Percentiles rank a stretch among this genome's conserved stretches.
Conservation (phyloP, 228 moss, liverwort and hornwort species). For the Sphagnum magellanicum region DNA sequence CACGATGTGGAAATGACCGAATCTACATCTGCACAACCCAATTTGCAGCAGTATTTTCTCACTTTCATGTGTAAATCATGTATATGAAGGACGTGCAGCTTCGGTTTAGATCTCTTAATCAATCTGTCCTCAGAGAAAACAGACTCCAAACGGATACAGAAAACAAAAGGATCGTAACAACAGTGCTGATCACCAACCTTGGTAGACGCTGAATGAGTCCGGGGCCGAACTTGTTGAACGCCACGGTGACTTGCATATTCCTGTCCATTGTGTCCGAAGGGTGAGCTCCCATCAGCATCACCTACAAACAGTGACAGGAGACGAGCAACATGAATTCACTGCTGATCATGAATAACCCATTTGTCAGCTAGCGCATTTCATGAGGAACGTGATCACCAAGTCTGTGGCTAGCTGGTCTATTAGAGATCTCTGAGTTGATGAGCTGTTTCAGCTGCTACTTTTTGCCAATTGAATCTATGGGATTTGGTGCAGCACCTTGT, state of each 20-base stretch:
- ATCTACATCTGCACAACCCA: conserved; percentile 24
- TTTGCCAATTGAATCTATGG: too few species aligned
- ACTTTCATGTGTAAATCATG: too few species aligned
- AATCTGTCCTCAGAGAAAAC: too few species aligned
- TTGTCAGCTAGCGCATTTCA: background rate
- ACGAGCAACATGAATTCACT: background rate
- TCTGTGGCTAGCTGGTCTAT: background rate
- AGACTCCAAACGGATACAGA: too few species aligned
- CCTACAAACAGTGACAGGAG: conserved; percentile 8
- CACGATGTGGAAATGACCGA: conserved; percentile 34
- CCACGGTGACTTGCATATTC: conserved; percentile 51
- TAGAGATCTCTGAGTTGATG: background rate
- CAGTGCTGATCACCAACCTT: conserved; percentile 8
- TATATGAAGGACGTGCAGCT: too few species aligned
- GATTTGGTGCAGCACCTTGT: conserved; percentile 13
- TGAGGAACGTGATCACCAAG: background rate
- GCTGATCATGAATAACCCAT: background rate
- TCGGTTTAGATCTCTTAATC: too few species aligned
- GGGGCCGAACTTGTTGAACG: conserved; percentile 51
- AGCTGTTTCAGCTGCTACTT: background rate
- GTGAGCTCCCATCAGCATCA: conserved; percentile 66
- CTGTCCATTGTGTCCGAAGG: conserved; percentile 45
- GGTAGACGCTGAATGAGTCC: conserved; percentile 45
- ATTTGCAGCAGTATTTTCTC: too few species aligned
- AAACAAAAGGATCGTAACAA: background rate